Conservation (phyloP, 345 rosid species). For the Citropsis articulata region DNA sequence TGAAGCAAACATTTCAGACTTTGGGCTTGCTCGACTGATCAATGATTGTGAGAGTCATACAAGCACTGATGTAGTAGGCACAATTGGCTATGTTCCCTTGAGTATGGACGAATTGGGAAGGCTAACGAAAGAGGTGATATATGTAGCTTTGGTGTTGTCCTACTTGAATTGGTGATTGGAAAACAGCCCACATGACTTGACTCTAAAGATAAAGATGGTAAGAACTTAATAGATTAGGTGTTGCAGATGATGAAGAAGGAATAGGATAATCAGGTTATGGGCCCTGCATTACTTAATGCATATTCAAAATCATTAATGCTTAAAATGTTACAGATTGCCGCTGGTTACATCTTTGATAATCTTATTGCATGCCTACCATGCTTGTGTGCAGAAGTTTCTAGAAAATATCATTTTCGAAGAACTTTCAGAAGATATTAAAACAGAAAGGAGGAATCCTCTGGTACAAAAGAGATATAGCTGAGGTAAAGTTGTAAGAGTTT, state of each 20-base stretch:
- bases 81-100: slow-evolving; percentile 94
- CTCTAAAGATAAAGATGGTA: slow-evolving; percentile 82
- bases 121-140: slow-evolving; percentile 82
- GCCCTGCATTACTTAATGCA: slow-evolving; percentile 38
- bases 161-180: slow-evolving; percentile 79
- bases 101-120: slow-evolving; percentile 78
- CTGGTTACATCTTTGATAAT: slow-evolving; percentile 54
- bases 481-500: slow-evolving; percentile 3
- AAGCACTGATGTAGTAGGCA: slow-evolving; percentile 80
- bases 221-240: slow-evolving; percentile 82
- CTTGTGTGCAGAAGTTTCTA: slow-evolving; percentile 50
- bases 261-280: slow-evolving; percentile 34
- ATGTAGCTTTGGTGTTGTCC: slow-evolving; percentile 84
- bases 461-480: background rate
- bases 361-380: slow-evolving; percentile 79
- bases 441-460: too few species aligned
- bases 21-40: slow-evolving; percentile 80
- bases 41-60: slow-evolving; percentile 92
- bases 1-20: slow-evolving; percentile 86
- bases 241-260: slow-evolving; percentile 39
- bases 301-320: slow-evolving; percentile 57
- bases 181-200: slow-evolving; percentile 93
- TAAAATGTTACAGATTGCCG: slow-evolving; percentile 49
- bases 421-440: too few species aligned
- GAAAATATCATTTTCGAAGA: slow-evolving; percentile 32